Conservation (phyloP, 2,329 filamentous ascomycete species). For the Ophiostoma tasmaniense region DNA sequence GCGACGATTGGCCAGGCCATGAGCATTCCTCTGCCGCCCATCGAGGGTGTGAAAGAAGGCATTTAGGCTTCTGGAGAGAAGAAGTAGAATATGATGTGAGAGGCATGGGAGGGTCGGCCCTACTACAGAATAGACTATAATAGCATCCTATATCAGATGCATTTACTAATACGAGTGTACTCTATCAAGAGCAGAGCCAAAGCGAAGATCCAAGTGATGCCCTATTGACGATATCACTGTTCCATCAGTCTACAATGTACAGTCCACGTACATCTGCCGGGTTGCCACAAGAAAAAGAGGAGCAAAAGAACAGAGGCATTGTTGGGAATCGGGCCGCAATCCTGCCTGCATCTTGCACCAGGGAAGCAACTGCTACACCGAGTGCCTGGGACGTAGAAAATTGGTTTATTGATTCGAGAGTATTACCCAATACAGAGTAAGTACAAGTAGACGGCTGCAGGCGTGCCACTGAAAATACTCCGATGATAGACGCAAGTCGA, state of each 20-base stretch:
- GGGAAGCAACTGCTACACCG: background rate
- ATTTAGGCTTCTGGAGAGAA: background rate
- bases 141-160: background rate
- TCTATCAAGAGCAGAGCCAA: background rate
- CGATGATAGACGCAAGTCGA: background rate
- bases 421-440: too few relatives aligned
- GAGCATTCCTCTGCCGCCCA: conserved; percentile 28
- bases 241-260: background rate
- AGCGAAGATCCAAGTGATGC: background rate
- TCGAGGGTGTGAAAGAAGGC: conserved; percentile 6
- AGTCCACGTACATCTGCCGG: background rate
- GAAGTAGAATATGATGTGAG: background rate
- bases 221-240: background rate
- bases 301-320: background rate
- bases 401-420: background rate
- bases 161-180: background rate
- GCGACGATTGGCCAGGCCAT: conserved; percentile 39
- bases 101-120: background rate
- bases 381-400: background rate
- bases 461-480: background rate
- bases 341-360: background rate
- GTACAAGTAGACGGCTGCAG: background rate
- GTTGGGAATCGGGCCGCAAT: background rate
- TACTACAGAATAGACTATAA: background rate
- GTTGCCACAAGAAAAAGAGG: background rate